These are phyloP conservation scores for Dillenia suffruticosa DNA, from an alignment of 164 flowering plant species.

Conservation along the genomic window DNA sequence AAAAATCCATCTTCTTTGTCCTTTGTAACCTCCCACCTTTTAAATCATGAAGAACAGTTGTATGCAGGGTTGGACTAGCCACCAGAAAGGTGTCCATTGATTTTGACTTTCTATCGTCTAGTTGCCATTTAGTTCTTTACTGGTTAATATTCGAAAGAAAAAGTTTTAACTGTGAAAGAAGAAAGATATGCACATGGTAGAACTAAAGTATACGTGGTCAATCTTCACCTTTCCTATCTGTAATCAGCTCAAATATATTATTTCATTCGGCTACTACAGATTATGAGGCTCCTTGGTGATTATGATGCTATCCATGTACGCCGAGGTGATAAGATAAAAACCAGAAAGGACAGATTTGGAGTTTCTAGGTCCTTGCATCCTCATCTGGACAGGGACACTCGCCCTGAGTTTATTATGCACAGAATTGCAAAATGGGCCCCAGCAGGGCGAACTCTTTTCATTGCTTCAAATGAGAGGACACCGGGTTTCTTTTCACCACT, in stretches of 20 bases:
- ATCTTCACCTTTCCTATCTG: too few species aligned
- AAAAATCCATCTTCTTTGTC: too few species aligned
- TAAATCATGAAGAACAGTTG: too few species aligned
- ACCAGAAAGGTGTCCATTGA: too few species aligned
- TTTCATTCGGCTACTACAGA: constrained; percentile 34
- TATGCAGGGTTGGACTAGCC: too few species aligned
- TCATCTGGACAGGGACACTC: constrained; percentile 93
- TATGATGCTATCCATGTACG: constrained; percentile 97
- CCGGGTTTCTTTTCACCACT: constrained; percentile 91
- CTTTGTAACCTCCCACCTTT: too few species aligned
- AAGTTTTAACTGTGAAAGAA: too few species aligned
- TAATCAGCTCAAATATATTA: neutral
- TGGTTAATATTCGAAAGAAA: too few species aligned
- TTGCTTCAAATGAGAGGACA: constrained; percentile 93
- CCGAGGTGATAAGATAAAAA: constrained; percentile 90
- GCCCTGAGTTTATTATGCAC: constrained; percentile 69
- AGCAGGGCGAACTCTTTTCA: constrained; percentile 76
- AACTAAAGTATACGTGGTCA: too few species aligned
- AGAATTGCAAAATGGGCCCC: constrained; percentile 84
- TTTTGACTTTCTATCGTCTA: too few species aligned
- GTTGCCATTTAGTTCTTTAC: too few species aligned
- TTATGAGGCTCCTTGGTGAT: constrained; percentile 76
- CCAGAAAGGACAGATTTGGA: constrained; percentile 85
- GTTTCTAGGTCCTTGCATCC: constrained; percentile 70
- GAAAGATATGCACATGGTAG: too few species aligned